Conservation (phyloP, 2,329 filamentous ascomycete genomes). For the Pseudogymnoascus sp. region DNA sequence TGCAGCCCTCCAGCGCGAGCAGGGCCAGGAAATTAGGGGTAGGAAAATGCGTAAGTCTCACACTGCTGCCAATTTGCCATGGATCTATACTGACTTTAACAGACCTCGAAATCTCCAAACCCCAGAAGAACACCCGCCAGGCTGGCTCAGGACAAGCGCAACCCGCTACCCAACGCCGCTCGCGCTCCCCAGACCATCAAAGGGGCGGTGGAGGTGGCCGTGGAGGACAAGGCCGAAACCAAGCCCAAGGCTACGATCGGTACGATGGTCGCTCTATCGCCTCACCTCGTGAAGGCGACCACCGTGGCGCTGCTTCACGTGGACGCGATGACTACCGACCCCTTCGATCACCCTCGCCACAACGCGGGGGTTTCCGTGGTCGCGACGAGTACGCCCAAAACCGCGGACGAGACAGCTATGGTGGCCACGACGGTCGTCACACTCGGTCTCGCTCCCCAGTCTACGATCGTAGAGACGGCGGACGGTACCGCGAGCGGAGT, state of each 20-base stretch:
- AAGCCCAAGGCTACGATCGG: constrained; percentile 28
- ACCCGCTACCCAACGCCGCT: constrained; percentile 38
- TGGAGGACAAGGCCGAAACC: constrained; percentile 26
- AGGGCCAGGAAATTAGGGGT: constrained; percentile 76
- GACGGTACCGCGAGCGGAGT: constrained; percentile 58
- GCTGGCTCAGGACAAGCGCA: constrained; percentile 21
- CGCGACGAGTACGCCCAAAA: constrained; percentile 51
- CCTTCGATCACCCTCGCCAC: constrained; percentile 51
- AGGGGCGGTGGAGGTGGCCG: constrained; percentile 34
- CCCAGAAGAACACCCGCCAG: constrained; percentile 69
- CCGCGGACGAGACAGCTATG: constrained; percentile 27
- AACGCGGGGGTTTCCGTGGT: constrained; percentile 46
- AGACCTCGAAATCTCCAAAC: constrained; percentile 87
- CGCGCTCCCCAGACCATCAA: constrained; percentile 54
- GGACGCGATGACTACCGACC: constrained; percentile 57
- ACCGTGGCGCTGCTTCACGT: constrained; percentile 39
- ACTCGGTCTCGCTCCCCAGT: constrained; percentile 64
- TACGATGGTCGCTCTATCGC: constrained; percentile 29
- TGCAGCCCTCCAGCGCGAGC: constrained; percentile 65
- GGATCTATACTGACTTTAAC: constrained; percentile 24
- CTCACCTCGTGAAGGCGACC: constrained; percentile 24
- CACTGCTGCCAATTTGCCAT: constrained; percentile 1
- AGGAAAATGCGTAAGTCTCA: constrained; percentile 76
- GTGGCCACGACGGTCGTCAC: constrained; percentile 37
- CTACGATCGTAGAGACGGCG: constrained; percentile 34